Base-by-base conservation (phyloP, 163 green algal genomes). In the Picocystis sp. region DNA sequence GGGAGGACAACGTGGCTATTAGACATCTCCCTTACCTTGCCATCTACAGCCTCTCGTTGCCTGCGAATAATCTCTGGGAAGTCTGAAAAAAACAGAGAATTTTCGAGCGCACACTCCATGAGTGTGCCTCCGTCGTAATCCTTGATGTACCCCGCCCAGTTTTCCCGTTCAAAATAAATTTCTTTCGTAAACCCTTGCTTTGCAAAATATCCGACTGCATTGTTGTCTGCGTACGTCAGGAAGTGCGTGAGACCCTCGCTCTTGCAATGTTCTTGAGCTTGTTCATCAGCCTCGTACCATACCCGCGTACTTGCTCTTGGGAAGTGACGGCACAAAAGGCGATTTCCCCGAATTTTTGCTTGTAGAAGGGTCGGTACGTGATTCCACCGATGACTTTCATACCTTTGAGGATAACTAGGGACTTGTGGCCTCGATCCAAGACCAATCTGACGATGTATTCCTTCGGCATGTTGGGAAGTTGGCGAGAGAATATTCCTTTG, bases 401-500 rank as follows among this genome's bases (percentile, higher is more conserved):
- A 1, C 51, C 43, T 43, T 74, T 75, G 48, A 77, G 46, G 24
- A 57, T 43, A 33, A 72, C 59, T 14, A 95, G 61, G 56, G 43
- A 68, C 63, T 66, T 63, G 56, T 84, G 79, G 2, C 64, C 67
- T 24, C 70, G 56, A 62, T 92, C 81, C 22, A 90, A 68, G 10
- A 90, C 58, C 21, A 92, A 61, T 10, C 79, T 76, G 2, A 78
- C 67, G 54, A 93, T 94, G 79, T 95, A 95, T 68, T 92, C 85
- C 57, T 87, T 89, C 12, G 89, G 89, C 89, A 98, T 98, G 81
- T 98, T 98, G 51, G 89, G 89, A 55, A 98, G 80, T 76, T 95
- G 89, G 57, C 85, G 87, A 38, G 68, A 79, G 64, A 93, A 97
- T 33, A 97, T 89, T 62, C 92, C 90, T 53, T 98, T 98, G 33